These are phyloP conservation scores for Suhomyces panamericanus DNA, from an alignment of 1,139 yeast genomes.

Conservation along the genomic window DNA sequence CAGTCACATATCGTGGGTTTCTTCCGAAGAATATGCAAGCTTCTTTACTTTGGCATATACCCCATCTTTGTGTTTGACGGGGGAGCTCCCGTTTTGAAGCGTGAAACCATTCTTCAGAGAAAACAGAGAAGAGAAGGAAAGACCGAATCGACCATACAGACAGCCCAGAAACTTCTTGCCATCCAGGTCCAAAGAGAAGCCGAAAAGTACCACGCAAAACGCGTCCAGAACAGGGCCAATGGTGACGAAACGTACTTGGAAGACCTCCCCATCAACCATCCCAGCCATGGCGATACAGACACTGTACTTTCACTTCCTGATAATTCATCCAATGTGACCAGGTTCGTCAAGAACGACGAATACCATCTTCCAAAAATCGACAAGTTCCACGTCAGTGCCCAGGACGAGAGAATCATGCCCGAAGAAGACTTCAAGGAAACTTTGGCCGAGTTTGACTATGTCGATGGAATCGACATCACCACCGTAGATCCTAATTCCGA, in stretches of 20 bases:
- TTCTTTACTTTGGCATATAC: constrained; percentile 81
- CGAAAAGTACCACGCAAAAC: constrained; percentile 22
- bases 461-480: constrained; percentile 71
- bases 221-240: constrained; percentile 8
- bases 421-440: constrained; percentile 65
- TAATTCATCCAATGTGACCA: constrained; percentile 1
- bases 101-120: constrained; percentile 70
- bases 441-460: constrained; percentile 60
- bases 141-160: constrained; percentile 63
- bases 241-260: constrained; percentile 39
- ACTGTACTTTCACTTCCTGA: not conserved
- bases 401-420: constrained; percentile 74
- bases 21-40: constrained; percentile 87
- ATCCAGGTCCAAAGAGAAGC: constrained; percentile 69
- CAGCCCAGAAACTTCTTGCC: constrained; percentile 81
- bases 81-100: constrained; percentile 85
- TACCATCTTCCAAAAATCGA: constrained; percentile 76
- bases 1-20: constrained; percentile 93
- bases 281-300: constrained; percentile 9
- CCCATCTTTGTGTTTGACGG: constrained; percentile 99
- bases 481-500: constrained; percentile 68
- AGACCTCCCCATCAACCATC: constrained; percentile 38
- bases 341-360: constrained; percentile 60
- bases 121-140: constrained; percentile 75
- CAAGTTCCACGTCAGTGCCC: constrained; percentile 34